These are phyloP conservation scores for Phlegmacium glaucopus DNA, from an alignment of 768 basidiomycete genomes.

Conservation along the genomic window DNA sequence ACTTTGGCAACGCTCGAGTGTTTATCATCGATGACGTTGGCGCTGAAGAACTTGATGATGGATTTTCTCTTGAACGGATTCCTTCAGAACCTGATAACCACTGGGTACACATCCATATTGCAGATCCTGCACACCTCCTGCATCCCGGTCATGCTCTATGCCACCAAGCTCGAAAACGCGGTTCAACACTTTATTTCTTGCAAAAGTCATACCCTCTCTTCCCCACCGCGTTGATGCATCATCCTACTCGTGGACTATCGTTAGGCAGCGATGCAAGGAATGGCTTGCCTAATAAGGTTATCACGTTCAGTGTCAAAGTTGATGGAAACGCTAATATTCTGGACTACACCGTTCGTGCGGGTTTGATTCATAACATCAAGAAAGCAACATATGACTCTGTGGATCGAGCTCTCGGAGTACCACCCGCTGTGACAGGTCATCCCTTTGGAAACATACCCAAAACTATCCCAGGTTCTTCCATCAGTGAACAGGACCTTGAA, in stretches of 20 bases:
- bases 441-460: conserved; percentile 41
- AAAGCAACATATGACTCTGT: conserved; percentile 65
- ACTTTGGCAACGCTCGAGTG: conserved; percentile 78
- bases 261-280: conserved; percentile 27
- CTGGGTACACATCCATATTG: conserved; percentile 92
- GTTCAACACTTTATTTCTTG: conserved; percentile 58
- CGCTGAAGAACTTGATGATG: conserved; percentile 93
- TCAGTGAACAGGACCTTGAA: conserved; percentile 19
- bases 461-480: not conserved
- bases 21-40: conserved; percentile 81
- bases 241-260: conserved; percentile 38
- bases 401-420: conserved; percentile 44
- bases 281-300: conserved; percentile 47
- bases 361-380: conserved; percentile 67
- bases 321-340: conserved; percentile 57
- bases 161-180: conserved; percentile 48
- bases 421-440: conserved; percentile 14
- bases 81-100: conserved; percentile 49
- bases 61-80: conserved; percentile 76
- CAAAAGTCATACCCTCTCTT: conserved; percentile 71
- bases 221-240: conserved; percentile 53
- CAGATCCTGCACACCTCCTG: conserved; percentile 83
- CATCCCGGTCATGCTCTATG: conserved; percentile 67
- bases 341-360: conserved; percentile 69
- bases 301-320: conserved; percentile 82